Percentiles rank a stretch among this genome's conserved stretches.
These are phyloP conservation scores for Linanthus parryae DNA, from an alignment of 148 eudicot genomes.

Conservation along the genomic window DNA sequence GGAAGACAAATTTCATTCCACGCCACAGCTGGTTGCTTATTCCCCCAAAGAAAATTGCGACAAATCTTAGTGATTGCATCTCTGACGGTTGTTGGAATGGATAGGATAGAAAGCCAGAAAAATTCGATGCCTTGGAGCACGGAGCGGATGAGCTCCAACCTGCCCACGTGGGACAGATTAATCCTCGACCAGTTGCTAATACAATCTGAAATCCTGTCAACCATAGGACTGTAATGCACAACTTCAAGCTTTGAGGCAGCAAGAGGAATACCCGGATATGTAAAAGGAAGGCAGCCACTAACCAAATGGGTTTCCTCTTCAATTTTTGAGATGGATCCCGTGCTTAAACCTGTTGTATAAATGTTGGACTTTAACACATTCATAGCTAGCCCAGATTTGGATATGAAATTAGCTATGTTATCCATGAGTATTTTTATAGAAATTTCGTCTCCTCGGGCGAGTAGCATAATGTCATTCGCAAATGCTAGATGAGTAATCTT, in stretches of 20 bases:
- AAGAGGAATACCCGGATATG: background rate
- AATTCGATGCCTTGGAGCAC: background rate
- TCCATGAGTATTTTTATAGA: background rate
- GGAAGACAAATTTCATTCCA: background rate
- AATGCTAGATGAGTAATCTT: background rate
- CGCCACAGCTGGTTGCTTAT: background rate
- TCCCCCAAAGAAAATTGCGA: background rate
- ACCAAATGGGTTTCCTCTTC: background rate
- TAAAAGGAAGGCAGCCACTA: background rate
- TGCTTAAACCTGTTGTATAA: background rate
- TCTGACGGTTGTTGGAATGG: background rate
- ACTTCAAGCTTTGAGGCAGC: background rate
- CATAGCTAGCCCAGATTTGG: background rate
- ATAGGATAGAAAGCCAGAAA: background rate
- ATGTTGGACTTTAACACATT: background rate
- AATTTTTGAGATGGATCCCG: background rate
- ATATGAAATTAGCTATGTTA: background rate
- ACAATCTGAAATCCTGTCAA: background rate
- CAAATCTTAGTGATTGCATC: background rate
- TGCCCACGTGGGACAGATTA: background rate
- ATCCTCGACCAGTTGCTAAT: background rate
- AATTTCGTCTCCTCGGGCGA: background rate
- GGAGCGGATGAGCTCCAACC: background rate
- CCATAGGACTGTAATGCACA: background rate
- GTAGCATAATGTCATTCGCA: conserved; percentile 2